Conservation (phyloP, 257 asterid genomes). For the Galeopsis tetrahit region DNA sequence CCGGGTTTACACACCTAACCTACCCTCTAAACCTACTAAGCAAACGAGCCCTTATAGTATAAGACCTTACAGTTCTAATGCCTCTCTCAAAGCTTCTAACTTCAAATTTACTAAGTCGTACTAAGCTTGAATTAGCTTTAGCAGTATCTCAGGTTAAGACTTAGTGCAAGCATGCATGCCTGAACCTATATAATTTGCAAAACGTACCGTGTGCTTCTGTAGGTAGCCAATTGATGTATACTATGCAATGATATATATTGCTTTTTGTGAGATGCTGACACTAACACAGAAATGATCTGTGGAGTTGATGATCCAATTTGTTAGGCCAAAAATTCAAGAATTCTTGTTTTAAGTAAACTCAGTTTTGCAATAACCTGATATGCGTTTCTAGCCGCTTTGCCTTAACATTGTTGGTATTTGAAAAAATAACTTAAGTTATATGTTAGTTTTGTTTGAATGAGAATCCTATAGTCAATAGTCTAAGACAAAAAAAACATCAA, state of each 20-base stretch:
- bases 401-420: neutral
- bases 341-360: neutral
- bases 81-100: neutral
- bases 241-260: neutral
- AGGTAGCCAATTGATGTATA: neutral
- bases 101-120: neutral
- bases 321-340: neutral
- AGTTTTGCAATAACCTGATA: neutral
- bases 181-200: neutral
- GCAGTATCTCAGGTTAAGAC: neutral
- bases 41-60: too few species aligned
- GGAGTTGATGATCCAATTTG: neutral
- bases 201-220: neutral
- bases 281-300: neutral
- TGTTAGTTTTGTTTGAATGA: neutral
- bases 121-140: neutral
- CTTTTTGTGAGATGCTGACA: neutral
- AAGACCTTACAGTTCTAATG: neutral
- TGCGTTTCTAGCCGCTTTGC: neutral
- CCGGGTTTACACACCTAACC: too few species aligned
- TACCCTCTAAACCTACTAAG: too few species aligned
- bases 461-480: too few species aligned
- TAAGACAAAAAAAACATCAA: too few species aligned
- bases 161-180: neutral
- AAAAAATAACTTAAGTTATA: neutral